Conservation (phyloP, 2,329 filamentous ascomycete species). For the Colletotrichum sp. region DNA sequence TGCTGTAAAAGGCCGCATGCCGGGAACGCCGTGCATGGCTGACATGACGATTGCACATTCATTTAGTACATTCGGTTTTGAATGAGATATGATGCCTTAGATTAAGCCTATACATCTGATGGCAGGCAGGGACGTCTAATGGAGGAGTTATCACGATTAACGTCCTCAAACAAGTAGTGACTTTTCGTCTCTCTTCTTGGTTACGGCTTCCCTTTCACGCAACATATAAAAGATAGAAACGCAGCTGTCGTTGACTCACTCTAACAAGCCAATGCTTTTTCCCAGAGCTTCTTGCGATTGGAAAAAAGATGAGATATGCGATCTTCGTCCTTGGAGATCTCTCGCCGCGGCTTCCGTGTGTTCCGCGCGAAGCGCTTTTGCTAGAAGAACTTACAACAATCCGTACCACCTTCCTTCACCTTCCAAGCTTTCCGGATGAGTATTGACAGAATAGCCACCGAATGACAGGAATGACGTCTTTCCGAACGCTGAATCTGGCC, state of each 20-base stretch:
- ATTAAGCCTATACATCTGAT: neutral
- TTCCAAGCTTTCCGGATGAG: neutral
- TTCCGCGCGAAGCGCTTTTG: neutral
- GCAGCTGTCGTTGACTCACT: neutral
- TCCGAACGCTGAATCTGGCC: neutral
- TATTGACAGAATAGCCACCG: fast-evolving
- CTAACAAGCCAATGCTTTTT: neutral
- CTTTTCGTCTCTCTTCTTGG: neutral
- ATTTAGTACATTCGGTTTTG: neutral
- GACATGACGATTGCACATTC: fast-evolving
- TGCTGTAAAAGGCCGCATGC: neutral
- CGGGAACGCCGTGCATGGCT: neutral
- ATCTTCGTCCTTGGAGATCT: neutral
- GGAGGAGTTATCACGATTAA: fast-evolving
- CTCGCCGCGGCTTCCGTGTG: neutral
- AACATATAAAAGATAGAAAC: neutral
- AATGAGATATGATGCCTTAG: neutral
- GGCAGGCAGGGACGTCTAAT: neutral
- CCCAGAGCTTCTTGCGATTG: neutral
- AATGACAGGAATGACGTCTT: neutral
- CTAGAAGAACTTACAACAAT: neutral
- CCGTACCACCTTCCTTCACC: neutral
- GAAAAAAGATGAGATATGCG: neutral
- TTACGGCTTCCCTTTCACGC: neutral
- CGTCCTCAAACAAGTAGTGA: neutral